Conservation (phyloP, 2,329 filamentous ascomycete genomes). For the Apiospora marii region DNA sequence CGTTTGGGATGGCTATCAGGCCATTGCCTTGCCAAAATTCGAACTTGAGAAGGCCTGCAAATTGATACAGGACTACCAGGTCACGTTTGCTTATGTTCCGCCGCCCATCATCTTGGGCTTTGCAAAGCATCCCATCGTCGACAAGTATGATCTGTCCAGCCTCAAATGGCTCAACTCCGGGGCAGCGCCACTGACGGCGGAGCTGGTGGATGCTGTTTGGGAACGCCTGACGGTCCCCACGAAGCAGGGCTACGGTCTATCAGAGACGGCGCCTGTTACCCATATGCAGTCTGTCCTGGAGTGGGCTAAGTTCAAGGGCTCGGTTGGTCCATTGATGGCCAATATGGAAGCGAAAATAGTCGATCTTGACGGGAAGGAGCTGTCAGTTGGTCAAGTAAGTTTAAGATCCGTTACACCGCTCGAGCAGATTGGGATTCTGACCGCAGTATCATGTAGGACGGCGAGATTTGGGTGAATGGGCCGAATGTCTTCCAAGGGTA, state of each 20-base stretch:
- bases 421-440: constrained; percentile 10
- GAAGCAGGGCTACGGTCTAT: constrained; percentile 93
- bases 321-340: constrained; percentile 78
- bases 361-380: constrained; percentile 62
- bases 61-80: constrained; percentile 75
- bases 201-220: constrained; percentile 81
- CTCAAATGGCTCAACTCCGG: constrained; percentile 87
- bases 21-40: constrained; percentile 80
- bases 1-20: constrained; percentile 71
- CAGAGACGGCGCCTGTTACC: constrained; percentile 83
- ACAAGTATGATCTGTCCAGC: constrained; percentile 80
- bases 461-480: constrained; percentile 80
- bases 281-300: constrained; percentile 77
- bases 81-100: constrained; percentile 84
- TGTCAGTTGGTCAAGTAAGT: constrained; percentile 59
- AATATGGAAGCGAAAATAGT: constrained; percentile 87
- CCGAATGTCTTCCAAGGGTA: constrained; percentile 85
- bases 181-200: constrained; percentile 82
- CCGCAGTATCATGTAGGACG: constrained; percentile 52
- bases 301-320: constrained; percentile 79
- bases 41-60: constrained; percentile 81
- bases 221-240: constrained; percentile 77
- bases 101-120: constrained; percentile 85
- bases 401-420: constrained; percentile 1
- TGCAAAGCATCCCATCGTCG: constrained; percentile 78